phyloP scores from a whole-genome alignment of 1,284 basidiomycete genomes.

The Pascua guehoae region DNA sequence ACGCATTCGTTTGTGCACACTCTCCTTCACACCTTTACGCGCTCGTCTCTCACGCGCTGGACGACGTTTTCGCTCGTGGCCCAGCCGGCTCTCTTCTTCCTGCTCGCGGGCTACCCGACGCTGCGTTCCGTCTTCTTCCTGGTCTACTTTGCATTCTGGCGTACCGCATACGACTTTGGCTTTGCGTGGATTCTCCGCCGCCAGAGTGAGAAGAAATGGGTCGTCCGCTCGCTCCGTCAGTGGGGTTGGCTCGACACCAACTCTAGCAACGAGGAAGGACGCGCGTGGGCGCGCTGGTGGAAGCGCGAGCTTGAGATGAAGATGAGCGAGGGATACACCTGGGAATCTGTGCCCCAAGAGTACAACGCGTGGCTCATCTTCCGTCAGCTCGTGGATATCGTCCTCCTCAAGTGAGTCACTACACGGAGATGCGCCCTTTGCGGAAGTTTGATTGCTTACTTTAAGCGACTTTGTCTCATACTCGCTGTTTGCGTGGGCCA shows the following conservation, averaged over 20 bases:
- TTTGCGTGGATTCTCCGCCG: slow-evolving; percentile 90
- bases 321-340: slow-evolving; percentile 88
- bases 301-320: slow-evolving; percentile 80
- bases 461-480: slow-evolving; percentile 88
- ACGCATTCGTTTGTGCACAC: slow-evolving; percentile 93
- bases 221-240: slow-evolving; percentile 73
- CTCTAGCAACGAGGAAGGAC: slow-evolving; percentile 56
- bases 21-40: slow-evolving; percentile 81
- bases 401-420: slow-evolving; percentile 77
- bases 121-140: slow-evolving; percentile 46
- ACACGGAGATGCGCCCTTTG: background rate
- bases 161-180: slow-evolving; percentile 85
- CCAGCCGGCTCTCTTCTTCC: slow-evolving; percentile 73
- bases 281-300: slow-evolving; percentile 70
- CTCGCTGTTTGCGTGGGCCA: slow-evolving; percentile 89
- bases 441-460: slow-evolving; percentile 2
- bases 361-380: slow-evolving; percentile 53
- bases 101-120: slow-evolving; percentile 58
- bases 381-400: slow-evolving; percentile 77
- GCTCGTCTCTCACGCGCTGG: slow-evolving; percentile 85
- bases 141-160: slow-evolving; percentile 79
- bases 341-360: slow-evolving; percentile 62
- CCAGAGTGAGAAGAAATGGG: slow-evolving; percentile 91
- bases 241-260: slow-evolving; percentile 80
- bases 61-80: slow-evolving; percentile 73